Evolutionary conservation across 2,329 filamentous ascomycete species (phyloP), one percentile per base, ranked within the genome.

Genomic region (Rhinocladiella similis): DNA sequence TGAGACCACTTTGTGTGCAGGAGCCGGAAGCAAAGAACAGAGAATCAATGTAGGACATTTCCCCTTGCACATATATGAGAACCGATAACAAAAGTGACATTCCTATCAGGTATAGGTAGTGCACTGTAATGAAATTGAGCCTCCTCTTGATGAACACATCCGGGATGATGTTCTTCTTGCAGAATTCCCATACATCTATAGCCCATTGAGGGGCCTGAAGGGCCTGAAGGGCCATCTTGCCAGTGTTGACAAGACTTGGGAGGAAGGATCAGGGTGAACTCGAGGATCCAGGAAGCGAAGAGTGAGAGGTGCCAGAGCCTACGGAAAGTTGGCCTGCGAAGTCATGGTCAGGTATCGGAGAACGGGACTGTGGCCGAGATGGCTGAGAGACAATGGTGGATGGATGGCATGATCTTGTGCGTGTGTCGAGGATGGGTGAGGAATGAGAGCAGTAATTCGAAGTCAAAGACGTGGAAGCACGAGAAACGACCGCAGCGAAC

Each of bases 1-100:
- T 99, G 60, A 99, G 77, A 1, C 94, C 94, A 61, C 91, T 95
- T 73, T 99, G 94, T 0, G 93, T 97, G 61, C 91, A 88, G 55
- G 89, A 80, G 49, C 94, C 93, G 52, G 84, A 86, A n/a, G 88
- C 83, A 66, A 97, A 90, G 78, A 96, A 90, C 14, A 99, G 81
- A 2, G 91, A 87, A 77, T 99, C 92, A 65, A 94, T 89, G 68
- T 96, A 99, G 1, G 72, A 61, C 56, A 97, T 71, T 14, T 84
- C 75, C 22, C 83, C 83, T 3, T 76, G 77, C 16, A 81, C 83
- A 65, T 84, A 97, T 16, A 99, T 72, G 49, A 96, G 78, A 62
- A 97, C 76, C 0, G 92, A 96, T 14, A 85, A 86, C 46, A 92
- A 50, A 1, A 99, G 77, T 3, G 83, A 80, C 72, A 89, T 83